Percentiles rank a stretch among this genome's conserved stretches.
Conservation (phyloP, 129 eudicot genomes). For the Chrysanthemum makinoi region DNA sequence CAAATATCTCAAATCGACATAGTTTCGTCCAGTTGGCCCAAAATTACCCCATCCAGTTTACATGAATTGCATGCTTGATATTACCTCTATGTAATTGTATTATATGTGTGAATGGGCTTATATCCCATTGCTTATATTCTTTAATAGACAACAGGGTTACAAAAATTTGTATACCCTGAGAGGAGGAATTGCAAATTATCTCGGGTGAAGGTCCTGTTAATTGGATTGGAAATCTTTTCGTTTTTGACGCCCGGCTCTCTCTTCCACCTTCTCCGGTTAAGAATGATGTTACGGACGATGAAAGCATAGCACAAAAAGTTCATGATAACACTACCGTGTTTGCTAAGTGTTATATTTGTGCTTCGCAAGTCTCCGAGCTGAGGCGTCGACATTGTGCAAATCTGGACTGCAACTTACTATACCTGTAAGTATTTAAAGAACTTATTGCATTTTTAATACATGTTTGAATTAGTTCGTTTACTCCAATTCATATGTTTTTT, state of each 20-base stretch:
- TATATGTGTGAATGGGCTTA: background rate
- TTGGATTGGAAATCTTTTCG: constrained; percentile 92
- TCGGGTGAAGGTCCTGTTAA: constrained; percentile 73
- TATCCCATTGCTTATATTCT: background rate
- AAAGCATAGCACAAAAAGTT: constrained; percentile 29
- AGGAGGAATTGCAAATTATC: constrained; percentile 93
- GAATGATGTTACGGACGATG: constrained; percentile 31
- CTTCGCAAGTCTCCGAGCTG: constrained; percentile 70
- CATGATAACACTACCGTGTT: constrained; percentile 36
- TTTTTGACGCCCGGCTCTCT: constrained; percentile 86
- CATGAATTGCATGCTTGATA: constrained; percentile 7
- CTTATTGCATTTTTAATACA: background rate
- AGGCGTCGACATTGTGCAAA: constrained; percentile 98
- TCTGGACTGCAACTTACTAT: constrained; percentile 90
- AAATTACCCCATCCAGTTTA: constrained; percentile 2
- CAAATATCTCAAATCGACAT: background rate
- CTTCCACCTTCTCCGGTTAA: constrained; percentile 77
- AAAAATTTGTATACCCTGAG: constrained; percentile 72
- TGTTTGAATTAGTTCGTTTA: too few relatives aligned
- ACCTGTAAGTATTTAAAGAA: constrained; percentile 57
- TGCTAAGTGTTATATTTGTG: constrained; percentile 86
- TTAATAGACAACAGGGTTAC: constrained; percentile 77
- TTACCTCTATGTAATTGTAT: constrained; percentile 11
- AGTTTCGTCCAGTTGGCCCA: background rate
- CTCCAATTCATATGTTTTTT: too few relatives aligned